Evolutionary conservation across 1,139 yeast genomes (phyloP), one percentile per base, ranked within the genome.

Genomic region (Blastobotrys buckinghamii): DNA sequence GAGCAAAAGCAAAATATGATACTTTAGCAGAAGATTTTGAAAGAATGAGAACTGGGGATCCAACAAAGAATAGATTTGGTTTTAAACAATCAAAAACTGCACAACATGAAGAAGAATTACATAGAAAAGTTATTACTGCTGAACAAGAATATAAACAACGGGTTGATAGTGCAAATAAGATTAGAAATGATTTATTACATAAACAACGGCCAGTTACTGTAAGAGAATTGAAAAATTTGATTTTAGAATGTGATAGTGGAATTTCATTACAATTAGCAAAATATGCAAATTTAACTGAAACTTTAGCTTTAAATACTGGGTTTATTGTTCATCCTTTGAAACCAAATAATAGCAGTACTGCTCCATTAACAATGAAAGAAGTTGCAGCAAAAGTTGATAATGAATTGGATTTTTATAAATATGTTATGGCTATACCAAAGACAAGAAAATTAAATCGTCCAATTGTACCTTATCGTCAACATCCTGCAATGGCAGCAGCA

Each of bases 31-130:
- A 82, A 49, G 97, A 92, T 59, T 77, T 88, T 66, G 97, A 92
- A 58, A 82, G 84, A 58, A 76, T 89, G 49, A 80, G 84, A 59
- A 78, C 82, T 47, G 76, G 84, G 0, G 97, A 90, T 62, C 96
- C 96, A 20, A 76, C 84, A 50, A 87, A 84, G 65, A 76, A 77
- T 49, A 88, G 87, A 62, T 64, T 69, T 22, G 79, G 82, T 17
- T 82, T 92, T 59, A 83, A 90, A 30, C 85, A 85, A 61, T 80
- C 82, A 42, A 81, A 87, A 48, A 81, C 95, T 0, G 84, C 84
- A 47, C 97, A 90, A 67, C 96, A 89, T 65, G 97, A 92, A 62
- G 97, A 90, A 61, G 97, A 90, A 47, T 71, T 90, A 27, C 82
- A 79, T 54, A 70, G 83, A 48, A 89, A 92, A 63, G 88, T 92